Evolutionary conservation across 1,284 basidiomycete species (phyloP), one percentile per base, ranked within the genome.

Genomic region (Leccinum insolens): DNA sequence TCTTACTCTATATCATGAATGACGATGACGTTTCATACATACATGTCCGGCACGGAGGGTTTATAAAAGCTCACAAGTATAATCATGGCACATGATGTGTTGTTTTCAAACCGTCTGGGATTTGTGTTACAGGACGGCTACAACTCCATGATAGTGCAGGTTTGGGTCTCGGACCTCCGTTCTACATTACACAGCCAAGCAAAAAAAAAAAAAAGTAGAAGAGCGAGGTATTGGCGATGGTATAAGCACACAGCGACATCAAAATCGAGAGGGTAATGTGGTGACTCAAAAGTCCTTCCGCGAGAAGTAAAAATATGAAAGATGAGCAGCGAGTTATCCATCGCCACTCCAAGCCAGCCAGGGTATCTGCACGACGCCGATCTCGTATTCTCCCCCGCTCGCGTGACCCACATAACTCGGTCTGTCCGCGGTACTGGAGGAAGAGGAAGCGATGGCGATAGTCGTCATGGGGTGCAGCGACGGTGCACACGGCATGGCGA

Each of bases 401-500:
- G 70, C 14, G 2, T 69, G 69, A 20, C 70, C 74, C 22, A 70
- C 70, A 60, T 25, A 71, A 1, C 25, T 6, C 37, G n/a, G 37
- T 8, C 44, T 34, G 15, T 59, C 37, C 0, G 28, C 39, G n/a
- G 49, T 52, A 14, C 20, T 22, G 3, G 20, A 22, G 49, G 49
- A 22, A 52, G 49, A 52, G 49, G 49, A 22, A 12, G n/a, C n/a
- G n/a, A n/a, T n/a, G n/a, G 49, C 12, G 3, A 49, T 20, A 49
- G 49, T 52, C 49, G 11, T 11, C 20, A 12, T 14, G 49, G 20
- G 49, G 49, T 52, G 12, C 28, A 20, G 22, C 55, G 52, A 37
- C 4, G 66, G 61, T 1, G 66, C 71, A 9, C 66, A 67, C 2
- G 79, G 79, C 80, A 81, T 81, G 15, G 71, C 71, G 15, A 80